A percentile compares a stretch with the other conserved stretches of the same genome.
These are phyloP conservation scores for Hypoxylon sp. DNA, from an alignment of 2,329 filamentous ascomycete species.

Conservation along the genomic window DNA sequence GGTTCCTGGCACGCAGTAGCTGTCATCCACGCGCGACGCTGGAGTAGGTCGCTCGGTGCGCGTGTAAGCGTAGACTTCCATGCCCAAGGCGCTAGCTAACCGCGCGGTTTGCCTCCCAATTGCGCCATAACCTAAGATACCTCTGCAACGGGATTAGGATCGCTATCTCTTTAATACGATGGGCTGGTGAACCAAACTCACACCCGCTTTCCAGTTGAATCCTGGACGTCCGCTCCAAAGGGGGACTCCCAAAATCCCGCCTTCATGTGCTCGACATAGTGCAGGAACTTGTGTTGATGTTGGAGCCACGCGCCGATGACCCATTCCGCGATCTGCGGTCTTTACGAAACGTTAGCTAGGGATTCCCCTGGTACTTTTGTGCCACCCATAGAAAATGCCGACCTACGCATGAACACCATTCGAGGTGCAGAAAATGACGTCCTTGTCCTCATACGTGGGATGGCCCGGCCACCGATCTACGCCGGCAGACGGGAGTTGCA, in stretches of 20 bases:
- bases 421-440: constrained; percentile 65
- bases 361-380: neutral
- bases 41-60: constrained; percentile 71
- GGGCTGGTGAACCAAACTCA: constrained; percentile 21
- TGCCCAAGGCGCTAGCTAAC: constrained; percentile 70
- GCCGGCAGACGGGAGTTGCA: constrained; percentile 63
- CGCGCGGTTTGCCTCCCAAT: constrained; percentile 60
- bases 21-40: constrained; percentile 69
- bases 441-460: constrained; percentile 64
- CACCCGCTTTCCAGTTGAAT: constrained; percentile 42
- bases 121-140: constrained; percentile 60
- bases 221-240: constrained; percentile 31
- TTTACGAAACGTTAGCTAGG: constrained; percentile 44
- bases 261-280: constrained; percentile 36
- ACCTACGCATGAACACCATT: constrained; percentile 69
- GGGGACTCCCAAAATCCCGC: constrained; percentile 35
- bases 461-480: constrained; percentile 59
- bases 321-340: constrained; percentile 70
- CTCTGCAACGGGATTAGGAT: constrained; percentile 44
- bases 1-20: constrained; percentile 76
- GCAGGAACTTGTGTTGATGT: constrained; percentile 58
- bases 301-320: constrained; percentile 65
- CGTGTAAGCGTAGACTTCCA: constrained; percentile 77
- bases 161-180: constrained; percentile 10
- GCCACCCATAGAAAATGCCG: neutral